Percentiles rank a stretch among this genome's conserved stretches.
These are phyloP conservation scores for Yarrowia sp. DNA, from an alignment of 805 yeast species.

Conservation along the genomic window DNA sequence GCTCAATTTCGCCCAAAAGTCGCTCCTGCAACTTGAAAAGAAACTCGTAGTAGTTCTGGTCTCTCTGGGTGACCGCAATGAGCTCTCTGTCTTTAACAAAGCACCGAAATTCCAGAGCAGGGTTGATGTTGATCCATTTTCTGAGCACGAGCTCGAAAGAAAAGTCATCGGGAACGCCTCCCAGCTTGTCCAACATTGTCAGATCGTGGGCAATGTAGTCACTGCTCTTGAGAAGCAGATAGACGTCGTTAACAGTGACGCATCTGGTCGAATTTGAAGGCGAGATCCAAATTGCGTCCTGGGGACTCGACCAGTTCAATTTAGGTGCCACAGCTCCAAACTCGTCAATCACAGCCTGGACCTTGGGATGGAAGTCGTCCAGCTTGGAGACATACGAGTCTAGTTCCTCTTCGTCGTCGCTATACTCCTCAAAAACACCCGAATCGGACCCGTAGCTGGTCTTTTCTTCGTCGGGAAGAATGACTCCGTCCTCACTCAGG, in stretches of 20 bases:
- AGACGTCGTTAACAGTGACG: slow-evolving; percentile 66
- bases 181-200: slow-evolving; percentile 53
- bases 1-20: slow-evolving; percentile 48
- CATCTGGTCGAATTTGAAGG: slow-evolving; percentile 75
- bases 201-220: slow-evolving; percentile 86
- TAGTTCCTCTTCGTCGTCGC: slow-evolving; percentile 32
- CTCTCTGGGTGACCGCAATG: slow-evolving; percentile 80
- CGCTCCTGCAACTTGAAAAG: slow-evolving; percentile 51
- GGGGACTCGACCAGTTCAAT: slow-evolving; percentile 95
- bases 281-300: slow-evolving; percentile 90
- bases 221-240: slow-evolving; percentile 76
- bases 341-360: slow-evolving; percentile 47
- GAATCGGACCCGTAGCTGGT: slow-evolving; percentile 66
- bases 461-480: slow-evolving; percentile 49
- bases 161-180: slow-evolving; percentile 28
- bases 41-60: slow-evolving; percentile 75
- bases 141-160: slow-evolving; percentile 67
- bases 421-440: slow-evolving; percentile 49
- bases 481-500: slow-evolving; percentile 64
- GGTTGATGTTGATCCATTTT: slow-evolving; percentile 79
- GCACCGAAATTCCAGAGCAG: slow-evolving; percentile 87
- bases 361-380: slow-evolving; percentile 54
- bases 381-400: slow-evolving; percentile 41
- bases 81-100: slow-evolving; percentile 65
- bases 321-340: slow-evolving; percentile 71